Evolutionary conservation across 257 asterid species (phyloP).

Genomic region (Perilla frutescens): DNA sequence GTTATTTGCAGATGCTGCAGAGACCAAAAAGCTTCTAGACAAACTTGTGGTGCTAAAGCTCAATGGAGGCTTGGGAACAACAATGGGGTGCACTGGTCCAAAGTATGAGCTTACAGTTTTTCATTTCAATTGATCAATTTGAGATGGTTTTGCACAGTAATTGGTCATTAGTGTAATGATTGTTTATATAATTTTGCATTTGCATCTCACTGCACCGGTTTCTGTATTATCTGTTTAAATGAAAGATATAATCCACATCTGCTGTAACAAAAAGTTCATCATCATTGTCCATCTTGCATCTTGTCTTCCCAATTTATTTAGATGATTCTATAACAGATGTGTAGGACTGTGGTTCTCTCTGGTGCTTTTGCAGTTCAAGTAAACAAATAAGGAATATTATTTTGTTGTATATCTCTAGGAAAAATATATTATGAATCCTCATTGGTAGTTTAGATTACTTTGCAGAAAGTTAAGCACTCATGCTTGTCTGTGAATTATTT

Average conservation of each 20-base stretch:
- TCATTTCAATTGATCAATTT: slow-evolving; percentile 23
- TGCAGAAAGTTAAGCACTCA: slow-evolving; percentile 2
- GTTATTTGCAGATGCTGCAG: slow-evolving; percentile 61
- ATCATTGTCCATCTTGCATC: not conserved
- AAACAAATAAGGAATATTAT: not conserved
- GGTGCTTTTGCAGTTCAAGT: slow-evolving; percentile 6
- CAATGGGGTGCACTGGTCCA: slow-evolving; percentile 99
- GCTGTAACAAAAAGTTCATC: not conserved
- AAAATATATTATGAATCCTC: not conserved
- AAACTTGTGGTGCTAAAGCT: slow-evolving; percentile 96
- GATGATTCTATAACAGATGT: not conserved
- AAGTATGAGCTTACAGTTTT: slow-evolving; percentile 59
- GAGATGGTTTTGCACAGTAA: slow-evolving; percentile 23
- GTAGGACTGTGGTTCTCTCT: not conserved
- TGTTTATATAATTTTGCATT: slow-evolving; percentile 6
- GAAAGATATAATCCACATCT: not conserved
- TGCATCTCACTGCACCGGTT: slow-evolving; percentile 29
- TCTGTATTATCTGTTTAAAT: slow-evolving; percentile 7
- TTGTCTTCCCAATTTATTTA: not conserved
- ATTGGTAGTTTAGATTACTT: slow-evolving; percentile 9
- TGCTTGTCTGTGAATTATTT: not conserved
- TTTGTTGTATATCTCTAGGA: not conserved
- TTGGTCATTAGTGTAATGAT: not conserved
- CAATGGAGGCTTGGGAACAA: slow-evolving; percentile 99
- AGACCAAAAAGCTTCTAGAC: slow-evolving; percentile 79